Percentiles rank a stretch among this genome's conserved stretches.
Conservation (phyloP, 1,284 basidiomycete genomes). For the Mycena citricolor region DNA sequence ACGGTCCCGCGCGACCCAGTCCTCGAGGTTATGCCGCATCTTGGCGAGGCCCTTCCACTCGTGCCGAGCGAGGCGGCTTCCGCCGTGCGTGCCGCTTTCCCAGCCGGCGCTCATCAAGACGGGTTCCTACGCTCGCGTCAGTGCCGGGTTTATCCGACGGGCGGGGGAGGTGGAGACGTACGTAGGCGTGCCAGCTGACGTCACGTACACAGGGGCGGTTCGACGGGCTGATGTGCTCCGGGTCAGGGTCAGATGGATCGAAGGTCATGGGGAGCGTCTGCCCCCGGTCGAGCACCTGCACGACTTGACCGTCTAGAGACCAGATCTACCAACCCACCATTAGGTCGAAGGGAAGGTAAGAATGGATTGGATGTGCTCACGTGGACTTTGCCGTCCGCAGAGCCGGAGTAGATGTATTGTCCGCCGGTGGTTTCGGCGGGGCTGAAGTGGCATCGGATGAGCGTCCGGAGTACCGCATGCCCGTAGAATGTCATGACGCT, state of each 20-base stretch:
- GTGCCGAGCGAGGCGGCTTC: constrained; percentile 82
- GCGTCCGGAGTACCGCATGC: constrained; percentile 87
- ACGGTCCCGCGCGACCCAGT: constrained; percentile 64
- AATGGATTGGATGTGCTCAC: constrained; percentile 49
- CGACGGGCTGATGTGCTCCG: constrained; percentile 28
- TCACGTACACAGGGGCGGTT: constrained; percentile 79
- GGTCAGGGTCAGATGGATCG: constrained; percentile 56
- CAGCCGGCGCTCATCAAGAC: constrained; percentile 90
- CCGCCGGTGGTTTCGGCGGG: constrained; percentile 89
- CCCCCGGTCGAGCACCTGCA: constrained; percentile 83
- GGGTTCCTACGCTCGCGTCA: constrained; percentile 71
- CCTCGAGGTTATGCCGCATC: constrained; percentile 65
- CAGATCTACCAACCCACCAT: constrained; percentile 77
- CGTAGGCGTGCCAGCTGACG: constrained; percentile 86
- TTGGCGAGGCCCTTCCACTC: constrained; percentile 92
- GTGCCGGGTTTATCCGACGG: not conserved
- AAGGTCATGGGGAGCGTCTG: constrained; percentile 70
- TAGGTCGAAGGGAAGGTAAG: no score
- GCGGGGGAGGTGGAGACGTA: no score
- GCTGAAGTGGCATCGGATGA: constrained; percentile 96
- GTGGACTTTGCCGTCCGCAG: constrained; percentile 80
- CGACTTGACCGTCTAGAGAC: constrained; percentile 87
- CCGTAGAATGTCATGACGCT: constrained; percentile 96
- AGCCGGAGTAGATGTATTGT: constrained; percentile 93
- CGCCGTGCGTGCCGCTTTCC: constrained; percentile 62